Base-by-base conservation (phyloP, 1,139 yeast genomes). In the Kodamaea fungicola region DNA sequence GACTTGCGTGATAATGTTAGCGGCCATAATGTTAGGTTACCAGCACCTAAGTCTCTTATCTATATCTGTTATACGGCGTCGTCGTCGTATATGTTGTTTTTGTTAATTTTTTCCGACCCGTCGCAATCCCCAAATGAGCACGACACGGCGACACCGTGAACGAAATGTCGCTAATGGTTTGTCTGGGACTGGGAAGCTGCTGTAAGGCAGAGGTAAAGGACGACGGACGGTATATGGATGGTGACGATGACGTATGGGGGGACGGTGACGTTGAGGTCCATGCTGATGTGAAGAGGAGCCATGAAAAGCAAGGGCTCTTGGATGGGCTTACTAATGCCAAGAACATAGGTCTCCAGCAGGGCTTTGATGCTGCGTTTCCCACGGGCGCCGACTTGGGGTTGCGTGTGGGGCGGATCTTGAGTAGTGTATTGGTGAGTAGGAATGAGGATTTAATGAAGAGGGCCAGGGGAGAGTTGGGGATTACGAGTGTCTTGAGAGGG, bases 361-460 rank as follows among this genome's bases (percentile, higher is more conserved):
- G 96, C 0, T 90, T 90, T 54, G 95, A 90, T 53, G 68, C 61
- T 3, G 94, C 90, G 1, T 90, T 79, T 51, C 88, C 89, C 0
- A 50, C 63, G 2, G 97, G 97, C 1, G 89, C 94, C 0, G 49
- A 54, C 4, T 48, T 89, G 4, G 97, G 95, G 0, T 61, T 76
- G 0, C 51, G 64, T 12, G 83, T 81, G 1, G 97, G 97, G 0
- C 55, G 59, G 32, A 66, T 90, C 0, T 47, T 90, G n/a, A 87
- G 92, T 2, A 42, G 38, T 6, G 31, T 34, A 8, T 32, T 21
- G 4, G 28, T 42, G 12, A 47, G 47, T 10, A 39, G 43, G 8
- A 52, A 59, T 9, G 48, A 52, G 31, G 42, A 42, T 7, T 37
- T 49, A 29, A 55, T 65, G 29, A 42, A 42, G 3, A 50, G 55